Percentiles rank a stretch among this genome's conserved stretches.
These are phyloP conservation scores for Beverwykella pulmonaria DNA, from an alignment of 495 filamentous ascomycete species.

Conservation along the genomic window DNA sequence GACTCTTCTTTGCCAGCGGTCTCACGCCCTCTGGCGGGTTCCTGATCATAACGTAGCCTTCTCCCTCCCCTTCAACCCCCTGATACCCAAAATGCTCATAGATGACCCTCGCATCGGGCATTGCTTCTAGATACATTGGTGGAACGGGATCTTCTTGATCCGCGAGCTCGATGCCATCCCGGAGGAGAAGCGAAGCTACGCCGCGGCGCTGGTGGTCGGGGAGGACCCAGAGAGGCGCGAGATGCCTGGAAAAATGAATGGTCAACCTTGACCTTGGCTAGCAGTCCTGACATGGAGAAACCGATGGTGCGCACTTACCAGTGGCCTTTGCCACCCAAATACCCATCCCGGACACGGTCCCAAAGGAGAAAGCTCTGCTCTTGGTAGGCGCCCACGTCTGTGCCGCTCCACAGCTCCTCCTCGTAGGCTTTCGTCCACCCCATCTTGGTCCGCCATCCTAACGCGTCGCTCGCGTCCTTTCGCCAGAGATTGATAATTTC, in stretches of 20 bases:
- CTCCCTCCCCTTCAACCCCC: slow-evolving; percentile 23
- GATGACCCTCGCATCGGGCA: slow-evolving; percentile 12
- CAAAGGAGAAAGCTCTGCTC: slow-evolving; percentile 13
- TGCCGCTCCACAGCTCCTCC: slow-evolving; percentile 26
- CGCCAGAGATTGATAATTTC: slow-evolving; percentile 27
- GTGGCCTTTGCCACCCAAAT: slow-evolving; percentile 17
- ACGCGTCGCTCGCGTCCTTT: slow-evolving; percentile 16
- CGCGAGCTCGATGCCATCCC: slow-evolving; percentile 18
- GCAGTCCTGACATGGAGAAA: neutral
- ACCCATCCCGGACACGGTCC: slow-evolving; percentile 6
- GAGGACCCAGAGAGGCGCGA: slow-evolving; percentile 24
- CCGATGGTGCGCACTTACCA: slow-evolving; percentile 4
- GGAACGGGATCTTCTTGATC: slow-evolving; percentile 10
- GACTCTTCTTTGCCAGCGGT: neutral
- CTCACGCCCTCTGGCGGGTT: slow-evolving; percentile 3
- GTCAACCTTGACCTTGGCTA: neutral
- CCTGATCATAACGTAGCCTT: slow-evolving; percentile 25
- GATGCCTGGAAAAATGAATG: neutral
- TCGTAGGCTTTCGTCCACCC: slow-evolving; percentile 23
- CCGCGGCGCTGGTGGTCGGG: slow-evolving; percentile 25
- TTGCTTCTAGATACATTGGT: slow-evolving; percentile 31
- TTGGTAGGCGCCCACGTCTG: slow-evolving; percentile 6
- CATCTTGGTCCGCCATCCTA: slow-evolving; percentile 23
- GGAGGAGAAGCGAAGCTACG: slow-evolving; percentile 12
- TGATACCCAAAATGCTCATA: slow-evolving; percentile 32